Evolutionary conservation across 306 rosid genomes (phyloP).

Genomic region (Vigna angularis): DNA sequence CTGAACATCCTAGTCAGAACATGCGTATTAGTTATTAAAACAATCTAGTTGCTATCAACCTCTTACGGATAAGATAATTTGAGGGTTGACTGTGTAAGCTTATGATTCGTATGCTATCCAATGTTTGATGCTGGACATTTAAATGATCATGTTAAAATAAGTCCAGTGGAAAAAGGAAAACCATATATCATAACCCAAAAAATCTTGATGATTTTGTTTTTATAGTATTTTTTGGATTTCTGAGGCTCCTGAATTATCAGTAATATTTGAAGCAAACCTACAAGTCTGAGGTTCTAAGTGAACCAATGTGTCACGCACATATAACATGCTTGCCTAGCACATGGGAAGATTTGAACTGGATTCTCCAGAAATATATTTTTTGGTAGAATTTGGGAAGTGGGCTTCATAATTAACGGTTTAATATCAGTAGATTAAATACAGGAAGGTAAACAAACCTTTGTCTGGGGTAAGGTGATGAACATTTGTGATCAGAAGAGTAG

Average conservation of each 20-base stretch:
- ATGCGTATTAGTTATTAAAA: conserved; percentile 15
- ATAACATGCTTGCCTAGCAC: background rate
- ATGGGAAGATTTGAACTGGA: background rate
- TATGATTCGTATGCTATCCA: background rate
- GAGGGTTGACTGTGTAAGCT: conserved; percentile 7
- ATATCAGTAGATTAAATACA: background rate
- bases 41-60: conserved; percentile 5
- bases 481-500: background rate
- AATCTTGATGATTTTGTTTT: conserved; percentile 2
- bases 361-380: conserved; percentile 8
- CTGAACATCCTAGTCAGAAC: conserved; percentile 22
- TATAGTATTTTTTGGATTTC: background rate
- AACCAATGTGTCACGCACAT: background rate
- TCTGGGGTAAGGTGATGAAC: conserved; percentile 20
- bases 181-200: conserved; percentile 5
- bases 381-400: conserved; percentile 8
- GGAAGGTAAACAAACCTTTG: conserved; percentile 11
- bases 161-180: background rate
- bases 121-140: conserved; percentile 18
- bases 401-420: conserved; percentile 2
- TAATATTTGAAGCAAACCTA: conserved; percentile 12
- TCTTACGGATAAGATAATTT: conserved; percentile 2
- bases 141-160: conserved; percentile 14
- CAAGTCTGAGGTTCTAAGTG: background rate
- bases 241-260: background rate